Evolutionary conservation across 805 yeast genomes (phyloP).

Genomic region (Barnettozyma vustinii): DNA sequence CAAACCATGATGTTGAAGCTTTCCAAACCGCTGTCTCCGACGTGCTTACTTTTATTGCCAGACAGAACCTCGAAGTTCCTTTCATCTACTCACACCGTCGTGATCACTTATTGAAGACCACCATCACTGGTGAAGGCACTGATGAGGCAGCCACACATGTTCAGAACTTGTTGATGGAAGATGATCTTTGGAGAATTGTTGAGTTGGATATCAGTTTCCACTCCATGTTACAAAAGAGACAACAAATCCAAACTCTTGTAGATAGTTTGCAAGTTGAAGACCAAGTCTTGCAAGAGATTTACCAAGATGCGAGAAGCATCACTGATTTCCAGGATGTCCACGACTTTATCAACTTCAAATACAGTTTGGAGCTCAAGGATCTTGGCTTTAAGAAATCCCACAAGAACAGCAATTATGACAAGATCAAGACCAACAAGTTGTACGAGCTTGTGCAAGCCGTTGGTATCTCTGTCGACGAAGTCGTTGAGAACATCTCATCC

Average conservation of each 20-base stretch:
- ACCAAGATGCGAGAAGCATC: slow-evolving; percentile 52
- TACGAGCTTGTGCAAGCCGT: slow-evolving; percentile 61
- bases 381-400: slow-evolving; percentile 24
- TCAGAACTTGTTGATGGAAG: slow-evolving; percentile 56
- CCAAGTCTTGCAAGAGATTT: slow-evolving; percentile 48
- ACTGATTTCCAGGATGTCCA: slow-evolving; percentile 83
- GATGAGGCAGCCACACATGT: slow-evolving; percentile 35
- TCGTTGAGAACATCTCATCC: slow-evolving; percentile 76
- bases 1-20: slow-evolving; percentile 34
- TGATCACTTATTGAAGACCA: slow-evolving; percentile 68
- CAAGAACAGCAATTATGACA: slow-evolving; percentile 57
- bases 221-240: slow-evolving; percentile 70
- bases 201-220: slow-evolving; percentile 86
- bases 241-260: slow-evolving; percentile 52
- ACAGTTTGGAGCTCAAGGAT: slow-evolving; percentile 38
- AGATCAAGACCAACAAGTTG: slow-evolving; percentile 58
- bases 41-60: slow-evolving; percentile 65
- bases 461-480: slow-evolving; percentile 74
- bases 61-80: slow-evolving; percentile 85
- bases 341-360: slow-evolving; percentile 75
- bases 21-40: slow-evolving; percentile 67
- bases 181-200: slow-evolving; percentile 89
- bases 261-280: slow-evolving; percentile 50
- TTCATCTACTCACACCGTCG: slow-evolving; percentile 94
- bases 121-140: slow-evolving; percentile 37